A percentile compares a stretch with the other conserved stretches of the same genome.
phyloP scores from a whole-genome alignment of 2,329 filamentous ascomycete genomes.

The Talaromyces sp. region DNA sequence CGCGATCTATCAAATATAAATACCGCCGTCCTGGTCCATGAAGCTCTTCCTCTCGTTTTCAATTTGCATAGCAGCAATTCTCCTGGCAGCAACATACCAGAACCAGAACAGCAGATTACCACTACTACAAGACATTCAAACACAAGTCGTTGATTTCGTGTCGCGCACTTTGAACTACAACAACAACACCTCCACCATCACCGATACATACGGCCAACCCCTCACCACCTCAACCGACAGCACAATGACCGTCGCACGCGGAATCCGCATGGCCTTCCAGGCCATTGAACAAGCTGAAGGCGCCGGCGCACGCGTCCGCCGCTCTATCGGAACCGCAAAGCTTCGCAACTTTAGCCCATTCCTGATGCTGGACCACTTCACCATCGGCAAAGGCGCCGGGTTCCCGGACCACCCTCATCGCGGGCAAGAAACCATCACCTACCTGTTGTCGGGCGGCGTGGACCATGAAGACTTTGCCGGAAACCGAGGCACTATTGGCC shows the following conservation, averaged over 20 bases:
- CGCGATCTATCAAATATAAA: constrained; percentile 24
- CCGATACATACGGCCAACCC: constrained; percentile 11
- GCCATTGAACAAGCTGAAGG: constrained; percentile 85
- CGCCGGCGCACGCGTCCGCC: constrained; percentile 77
- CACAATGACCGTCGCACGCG: constrained; percentile 64
- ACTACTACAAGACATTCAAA: constrained; percentile 1
- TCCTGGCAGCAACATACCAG: constrained; percentile 14
- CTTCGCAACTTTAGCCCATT: constrained; percentile 87
- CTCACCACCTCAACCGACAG: constrained; percentile 21
- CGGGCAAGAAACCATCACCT: constrained; percentile 87
- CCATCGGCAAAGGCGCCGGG: constrained; percentile 70
- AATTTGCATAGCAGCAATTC: constrained; percentile 33
- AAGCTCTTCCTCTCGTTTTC: constrained; percentile 32
- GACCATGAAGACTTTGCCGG: constrained; percentile 93
- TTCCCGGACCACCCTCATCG: constrained; percentile 85
- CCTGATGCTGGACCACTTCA: constrained; percentile 94
- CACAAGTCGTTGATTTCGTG: neutral
- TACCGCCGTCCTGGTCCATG: constrained; percentile 23
- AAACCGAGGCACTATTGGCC: constrained; percentile 73
- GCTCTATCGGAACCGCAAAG: constrained; percentile 78
- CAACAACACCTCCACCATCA: neutral
- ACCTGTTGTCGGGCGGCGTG: constrained; percentile 77
- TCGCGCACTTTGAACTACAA: neutral
- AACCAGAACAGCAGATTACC: neutral
- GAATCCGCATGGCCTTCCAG: constrained; percentile 77